Evolutionary conservation across 2,329 filamentous ascomycete genomes (phyloP).

Genomic region (Bipolaris victoriae): DNA sequence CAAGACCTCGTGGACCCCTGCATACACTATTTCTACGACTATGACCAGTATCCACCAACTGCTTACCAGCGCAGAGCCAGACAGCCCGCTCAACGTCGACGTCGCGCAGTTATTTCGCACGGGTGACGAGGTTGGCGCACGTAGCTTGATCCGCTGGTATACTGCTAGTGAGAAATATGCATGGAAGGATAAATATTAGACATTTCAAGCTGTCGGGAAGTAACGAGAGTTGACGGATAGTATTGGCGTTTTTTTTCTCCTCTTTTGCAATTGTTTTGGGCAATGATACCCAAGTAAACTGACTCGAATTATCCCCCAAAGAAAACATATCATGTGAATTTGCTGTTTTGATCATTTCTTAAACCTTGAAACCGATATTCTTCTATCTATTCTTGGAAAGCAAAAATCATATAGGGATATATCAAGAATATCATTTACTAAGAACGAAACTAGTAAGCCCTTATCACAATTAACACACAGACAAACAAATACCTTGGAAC

Average conservation of each 20-base stretch:
- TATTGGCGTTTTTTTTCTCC: not conserved
- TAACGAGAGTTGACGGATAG: not conserved
- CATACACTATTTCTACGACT: conserved; percentile 79
- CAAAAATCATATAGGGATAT: too few relatives aligned
- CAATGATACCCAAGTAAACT: too few relatives aligned
- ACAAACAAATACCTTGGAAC: too few relatives aligned
- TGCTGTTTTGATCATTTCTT: too few relatives aligned
- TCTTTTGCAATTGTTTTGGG: too few relatives aligned
- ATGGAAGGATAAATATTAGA: conserved; percentile 4
- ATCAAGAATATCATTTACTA: too few relatives aligned
- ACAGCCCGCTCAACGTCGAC: conserved; percentile 80
- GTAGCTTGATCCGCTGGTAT: conserved; percentile 75
- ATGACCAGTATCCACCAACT: conserved; percentile 75
- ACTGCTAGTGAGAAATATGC: conserved; percentile 60
- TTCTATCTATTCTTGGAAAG: too few relatives aligned
- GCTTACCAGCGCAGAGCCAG: conserved; percentile 70
- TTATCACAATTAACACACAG: too few relatives aligned
- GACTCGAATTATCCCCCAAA: too few relatives aligned
- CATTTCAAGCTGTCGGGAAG: not conserved
- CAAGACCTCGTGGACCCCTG: conserved; percentile 77
- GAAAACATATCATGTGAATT: too few relatives aligned
- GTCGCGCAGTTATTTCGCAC: conserved; percentile 72
- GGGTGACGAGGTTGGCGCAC: conserved; percentile 71
- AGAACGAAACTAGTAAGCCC: too few relatives aligned
- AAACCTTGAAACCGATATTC: too few relatives aligned